Evolutionary conservation across 495 filamentous ascomycete genomes (phyloP).

Genomic region (Cercophora sp.): DNA sequence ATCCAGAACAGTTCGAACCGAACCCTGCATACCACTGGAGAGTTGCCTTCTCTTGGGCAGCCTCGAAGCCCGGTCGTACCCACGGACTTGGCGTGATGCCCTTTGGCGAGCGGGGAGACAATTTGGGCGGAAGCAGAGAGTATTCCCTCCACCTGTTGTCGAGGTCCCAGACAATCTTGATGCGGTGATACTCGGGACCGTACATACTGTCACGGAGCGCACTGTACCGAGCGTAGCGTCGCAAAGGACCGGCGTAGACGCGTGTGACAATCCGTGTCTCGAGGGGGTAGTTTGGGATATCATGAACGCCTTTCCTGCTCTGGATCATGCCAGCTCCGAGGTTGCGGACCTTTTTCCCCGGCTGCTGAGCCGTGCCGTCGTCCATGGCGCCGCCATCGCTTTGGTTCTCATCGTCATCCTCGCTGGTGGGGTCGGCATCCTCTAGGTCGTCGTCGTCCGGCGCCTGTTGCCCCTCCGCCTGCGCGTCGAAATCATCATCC

Average conservation of each 20-base stretch:
- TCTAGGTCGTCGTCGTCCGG: constrained; percentile 19
- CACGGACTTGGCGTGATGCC: constrained; percentile 38
- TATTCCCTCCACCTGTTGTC: constrained; percentile 37
- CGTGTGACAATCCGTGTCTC: constrained; percentile 44
- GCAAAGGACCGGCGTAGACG: constrained; percentile 42
- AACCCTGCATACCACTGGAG: constrained; percentile 29
- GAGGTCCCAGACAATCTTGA: constrained; percentile 36
- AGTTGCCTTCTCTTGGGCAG: constrained; percentile 23
- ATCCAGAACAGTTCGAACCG: constrained; percentile 10
- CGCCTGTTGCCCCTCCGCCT: constrained; percentile 1
- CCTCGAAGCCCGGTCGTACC: constrained; percentile 32
- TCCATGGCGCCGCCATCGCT: constrained; percentile 7
- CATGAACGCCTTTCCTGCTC: constrained; percentile 25
- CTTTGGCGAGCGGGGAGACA: constrained; percentile 18
- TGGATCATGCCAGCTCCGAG: constrained; percentile 23
- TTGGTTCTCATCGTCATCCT: constrained; percentile 17
- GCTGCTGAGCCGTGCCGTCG: constrained; percentile 14
- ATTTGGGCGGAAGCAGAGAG: constrained; percentile 36
- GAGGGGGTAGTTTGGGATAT: constrained; percentile 41
- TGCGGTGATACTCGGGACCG: constrained; percentile 35
- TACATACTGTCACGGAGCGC: constrained; percentile 42
- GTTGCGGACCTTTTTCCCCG: constrained; percentile 19
- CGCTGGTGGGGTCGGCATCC: constrained; percentile 10
- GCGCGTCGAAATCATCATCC: constrained; percentile 23
- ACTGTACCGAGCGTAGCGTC: constrained; percentile 40